phyloP scores from a whole-genome alignment of 2,329 filamentous ascomycete species.

The Lecanicillium sp. region DNA sequence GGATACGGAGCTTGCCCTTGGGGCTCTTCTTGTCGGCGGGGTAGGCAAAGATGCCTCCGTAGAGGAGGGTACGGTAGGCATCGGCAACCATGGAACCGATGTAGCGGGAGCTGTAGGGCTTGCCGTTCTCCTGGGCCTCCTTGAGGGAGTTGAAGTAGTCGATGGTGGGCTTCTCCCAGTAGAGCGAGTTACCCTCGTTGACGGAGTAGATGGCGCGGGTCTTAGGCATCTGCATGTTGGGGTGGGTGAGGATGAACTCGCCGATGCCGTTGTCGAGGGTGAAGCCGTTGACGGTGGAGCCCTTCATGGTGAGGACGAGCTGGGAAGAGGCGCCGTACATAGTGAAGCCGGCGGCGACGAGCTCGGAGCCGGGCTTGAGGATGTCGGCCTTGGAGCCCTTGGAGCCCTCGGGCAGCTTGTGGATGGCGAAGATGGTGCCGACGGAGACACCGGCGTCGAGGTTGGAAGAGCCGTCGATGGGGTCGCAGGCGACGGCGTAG shows the following conservation, averaged over 20 bases:
- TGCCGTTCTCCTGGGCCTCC: slow-evolving; percentile 63
- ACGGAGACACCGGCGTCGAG: slow-evolving; percentile 96
- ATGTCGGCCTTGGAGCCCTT: slow-evolving; percentile 77
- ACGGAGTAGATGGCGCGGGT: slow-evolving; percentile 87
- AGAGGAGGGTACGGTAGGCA: slow-evolving; percentile 89
- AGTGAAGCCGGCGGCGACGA: slow-evolving; percentile 95
- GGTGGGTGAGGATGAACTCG: slow-evolving; percentile 98
- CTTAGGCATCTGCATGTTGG: slow-evolving; percentile 82
- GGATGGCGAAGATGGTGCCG: slow-evolving; percentile 93
- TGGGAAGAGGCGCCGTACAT: slow-evolving; percentile 99
- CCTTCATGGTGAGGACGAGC: slow-evolving; percentile 95
- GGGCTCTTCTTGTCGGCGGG: slow-evolving; percentile 96
- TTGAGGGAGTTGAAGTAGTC: slow-evolving; percentile 88
- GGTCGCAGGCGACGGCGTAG: slow-evolving; percentile 95
- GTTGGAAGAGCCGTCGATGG: slow-evolving; percentile 97
- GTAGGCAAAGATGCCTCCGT: slow-evolving; percentile 96
- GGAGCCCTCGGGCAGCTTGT: slow-evolving; percentile 76
- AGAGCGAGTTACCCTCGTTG: slow-evolving; percentile 96
- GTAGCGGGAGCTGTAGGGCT: slow-evolving; percentile 92
- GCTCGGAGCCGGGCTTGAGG: slow-evolving; percentile 80
- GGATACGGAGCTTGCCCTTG: slow-evolving; percentile 93
- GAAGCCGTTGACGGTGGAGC: slow-evolving; percentile 89
- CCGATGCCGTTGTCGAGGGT: slow-evolving; percentile 93
- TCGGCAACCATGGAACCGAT: slow-evolving; percentile 99
- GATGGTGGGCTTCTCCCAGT: slow-evolving; percentile 87